phyloP scores from a whole-genome alignment of 2,329 filamentous ascomycete species.

The Delphinella strobiligena region DNA sequence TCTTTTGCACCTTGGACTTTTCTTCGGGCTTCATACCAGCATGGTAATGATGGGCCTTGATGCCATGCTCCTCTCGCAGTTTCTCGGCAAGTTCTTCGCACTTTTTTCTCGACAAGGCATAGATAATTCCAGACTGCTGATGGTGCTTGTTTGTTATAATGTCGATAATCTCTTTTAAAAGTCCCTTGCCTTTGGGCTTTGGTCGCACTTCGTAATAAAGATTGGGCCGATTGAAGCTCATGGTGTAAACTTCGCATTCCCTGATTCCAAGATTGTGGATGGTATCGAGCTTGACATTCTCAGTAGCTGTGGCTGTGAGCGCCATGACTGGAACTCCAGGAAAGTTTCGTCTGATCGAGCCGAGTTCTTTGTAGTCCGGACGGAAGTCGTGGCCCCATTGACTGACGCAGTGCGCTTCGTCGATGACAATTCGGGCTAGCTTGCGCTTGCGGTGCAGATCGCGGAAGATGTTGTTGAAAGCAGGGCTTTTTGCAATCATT shows the following conservation, averaged over 20 bases:
- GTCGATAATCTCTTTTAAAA: slow-evolving; percentile 44
- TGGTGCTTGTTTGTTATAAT: slow-evolving; percentile 60
- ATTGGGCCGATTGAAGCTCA: slow-evolving; percentile 97
- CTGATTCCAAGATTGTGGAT: slow-evolving; percentile 81
- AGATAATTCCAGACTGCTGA: slow-evolving; percentile 77
- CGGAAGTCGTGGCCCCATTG: slow-evolving; percentile 99
- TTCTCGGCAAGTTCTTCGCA: slow-evolving; percentile 70
- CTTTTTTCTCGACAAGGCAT: slow-evolving; percentile 74
- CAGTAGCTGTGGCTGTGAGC: slow-evolving; percentile 85
- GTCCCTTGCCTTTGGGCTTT: slow-evolving; percentile 51
- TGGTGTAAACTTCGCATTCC: slow-evolving; percentile 65
- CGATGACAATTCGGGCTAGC: slow-evolving; percentile 85
- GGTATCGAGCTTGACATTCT: slow-evolving; percentile 84
- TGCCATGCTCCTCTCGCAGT: slow-evolving; percentile 47
- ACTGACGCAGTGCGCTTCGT: slow-evolving; percentile 98
- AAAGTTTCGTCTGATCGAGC: slow-evolving; percentile 59
- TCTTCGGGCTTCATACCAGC: slow-evolving; percentile 59
- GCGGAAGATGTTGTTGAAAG: slow-evolving; percentile 54
- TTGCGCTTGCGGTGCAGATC: slow-evolving; percentile 57
- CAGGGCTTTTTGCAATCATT: slow-evolving; percentile 76
- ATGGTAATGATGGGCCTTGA: slow-evolving; percentile 77
- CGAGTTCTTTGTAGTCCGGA: slow-evolving; percentile 84
- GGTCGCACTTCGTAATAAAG: slow-evolving; percentile 72
- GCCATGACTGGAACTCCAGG: slow-evolving; percentile 83
- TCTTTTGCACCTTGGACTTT: slow-evolving; percentile 58